These are phyloP conservation scores for Primulina huaijiensis DNA, from an alignment of 257 asterid genomes.

Conservation along the genomic window DNA sequence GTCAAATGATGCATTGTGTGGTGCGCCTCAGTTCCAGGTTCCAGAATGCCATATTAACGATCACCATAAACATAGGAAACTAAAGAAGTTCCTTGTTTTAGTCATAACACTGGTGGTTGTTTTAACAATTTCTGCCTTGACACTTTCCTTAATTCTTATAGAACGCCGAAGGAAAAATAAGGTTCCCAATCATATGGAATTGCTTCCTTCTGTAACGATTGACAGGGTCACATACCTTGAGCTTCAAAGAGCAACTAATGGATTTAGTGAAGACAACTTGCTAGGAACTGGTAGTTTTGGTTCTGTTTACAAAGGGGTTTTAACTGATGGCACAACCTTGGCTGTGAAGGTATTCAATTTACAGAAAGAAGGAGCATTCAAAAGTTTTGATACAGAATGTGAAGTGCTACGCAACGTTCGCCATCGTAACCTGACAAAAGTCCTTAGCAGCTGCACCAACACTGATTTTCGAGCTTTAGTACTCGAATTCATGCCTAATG, in stretches of 20 bases:
- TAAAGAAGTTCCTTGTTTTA: background rate
- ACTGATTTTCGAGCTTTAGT: constrained; percentile 23
- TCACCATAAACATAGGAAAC: background rate
- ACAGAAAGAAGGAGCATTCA: constrained; percentile 16
- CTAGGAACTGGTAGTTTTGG: constrained; percentile 31
- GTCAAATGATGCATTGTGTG: constrained; percentile 19
- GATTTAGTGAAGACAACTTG: constrained; percentile 26
- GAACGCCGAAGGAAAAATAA: constrained; percentile 4
- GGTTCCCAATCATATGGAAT: background rate
- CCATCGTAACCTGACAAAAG: constrained; percentile 24
- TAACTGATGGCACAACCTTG: constrained; percentile 20
- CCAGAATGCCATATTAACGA: background rate
- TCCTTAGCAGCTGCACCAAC: constrained; percentile 27
- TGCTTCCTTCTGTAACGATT: constrained; percentile 1
- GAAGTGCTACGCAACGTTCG: constrained; percentile 27
- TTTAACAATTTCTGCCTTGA: constrained; percentile 2
- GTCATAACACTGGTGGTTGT: constrained; percentile 9
- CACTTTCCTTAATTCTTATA: constrained; percentile 14
- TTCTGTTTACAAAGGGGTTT: constrained; percentile 28
- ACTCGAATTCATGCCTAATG: constrained; percentile 33
- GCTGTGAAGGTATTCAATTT: constrained; percentile 34
- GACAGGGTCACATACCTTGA: constrained; percentile 30
- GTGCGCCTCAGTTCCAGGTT: constrained; percentile 9
- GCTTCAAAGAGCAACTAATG: constrained; percentile 24
- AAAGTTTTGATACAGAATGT: constrained; percentile 30